A percentile compares a stretch with the other conserved stretches of the same genome.
phyloP scores from a whole-genome alignment of 164 flowering plant genomes.

The Protea cynaroides region DNA sequence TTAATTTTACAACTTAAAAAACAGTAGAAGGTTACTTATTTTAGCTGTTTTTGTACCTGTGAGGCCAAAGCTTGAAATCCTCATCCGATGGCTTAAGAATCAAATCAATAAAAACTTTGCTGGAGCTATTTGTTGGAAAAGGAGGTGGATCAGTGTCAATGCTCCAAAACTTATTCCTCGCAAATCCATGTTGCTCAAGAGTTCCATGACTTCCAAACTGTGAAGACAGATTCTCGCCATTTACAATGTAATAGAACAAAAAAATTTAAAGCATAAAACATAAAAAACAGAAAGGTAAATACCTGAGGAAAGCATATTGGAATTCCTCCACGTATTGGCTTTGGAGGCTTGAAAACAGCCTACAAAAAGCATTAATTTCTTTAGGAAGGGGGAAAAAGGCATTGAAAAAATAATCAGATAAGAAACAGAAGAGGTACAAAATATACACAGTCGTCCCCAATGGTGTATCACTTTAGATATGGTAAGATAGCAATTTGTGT shows the following conservation, averaged over 20 bases:
- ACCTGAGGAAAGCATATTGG: slow-evolving; percentile 98
- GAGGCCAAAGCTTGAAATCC: slow-evolving; percentile 81
- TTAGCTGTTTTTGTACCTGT: slow-evolving; percentile 42
- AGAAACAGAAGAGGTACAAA: too few species aligned
- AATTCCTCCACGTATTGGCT: slow-evolving; percentile 93
- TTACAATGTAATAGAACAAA: slow-evolving; percentile 1
- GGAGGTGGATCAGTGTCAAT: slow-evolving; percentile 82
- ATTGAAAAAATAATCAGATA: neutral
- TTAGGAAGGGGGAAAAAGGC: neutral
- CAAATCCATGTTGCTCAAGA: slow-evolving; percentile 91
- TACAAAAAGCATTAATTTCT: slow-evolving; percentile 6
- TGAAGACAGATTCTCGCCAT: slow-evolving; percentile 15
- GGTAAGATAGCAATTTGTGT: too few species aligned
- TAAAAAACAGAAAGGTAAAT: slow-evolving; percentile 18
- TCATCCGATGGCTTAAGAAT: slow-evolving; percentile 77
- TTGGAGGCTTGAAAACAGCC: slow-evolving; percentile 90
- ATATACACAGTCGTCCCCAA: too few species aligned
- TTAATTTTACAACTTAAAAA: neutral
- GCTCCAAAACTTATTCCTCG: slow-evolving; percentile 83
- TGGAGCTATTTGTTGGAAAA: slow-evolving; percentile 41
- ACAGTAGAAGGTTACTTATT: neutral
- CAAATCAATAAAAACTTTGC: slow-evolving; percentile 65
- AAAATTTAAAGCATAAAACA: slow-evolving; percentile 4
- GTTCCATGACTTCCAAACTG: slow-evolving; percentile 70
- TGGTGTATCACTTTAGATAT: too few species aligned